A percentile compares a stretch with the other conserved stretches of the same genome.
phyloP scores from a whole-genome alignment of 2,329 filamentous ascomycete species.

The Epicoccum sorghinum region DNA sequence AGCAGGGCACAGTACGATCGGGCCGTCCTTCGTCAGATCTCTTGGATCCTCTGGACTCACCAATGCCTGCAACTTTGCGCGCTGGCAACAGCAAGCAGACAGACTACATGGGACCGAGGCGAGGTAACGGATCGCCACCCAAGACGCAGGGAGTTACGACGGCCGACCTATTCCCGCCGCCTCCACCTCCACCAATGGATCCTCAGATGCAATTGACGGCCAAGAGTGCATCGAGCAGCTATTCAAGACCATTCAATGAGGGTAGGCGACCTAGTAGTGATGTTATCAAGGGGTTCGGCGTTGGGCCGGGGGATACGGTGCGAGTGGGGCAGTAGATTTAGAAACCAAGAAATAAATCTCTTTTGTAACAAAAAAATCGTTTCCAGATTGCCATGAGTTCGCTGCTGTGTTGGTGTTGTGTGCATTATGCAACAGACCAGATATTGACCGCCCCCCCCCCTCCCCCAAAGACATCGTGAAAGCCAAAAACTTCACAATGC shows the following conservation, averaged over 20 bases:
- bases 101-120: neutral
- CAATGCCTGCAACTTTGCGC: neutral
- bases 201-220: constrained; percentile 5
- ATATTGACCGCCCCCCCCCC: no score
- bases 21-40: constrained; percentile 21
- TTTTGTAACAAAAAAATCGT: no score
- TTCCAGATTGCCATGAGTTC: no score
- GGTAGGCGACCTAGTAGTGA: constrained; percentile 2
- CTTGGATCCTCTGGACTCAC: constrained; percentile 11
- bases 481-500: no score
- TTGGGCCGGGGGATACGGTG: neutral
- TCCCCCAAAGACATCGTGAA: no score
- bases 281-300: neutral
- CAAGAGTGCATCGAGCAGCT: constrained; percentile 9
- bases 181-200: constrained; percentile 8
- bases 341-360: neutral
- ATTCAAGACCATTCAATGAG: constrained; percentile 11
- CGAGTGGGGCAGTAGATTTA: neutral
- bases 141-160: constrained; percentile 19
- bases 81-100: neutral
- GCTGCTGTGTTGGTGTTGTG: no score
- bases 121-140: constrained; percentile 1
- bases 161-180: constrained; percentile 21
- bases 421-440: no score
- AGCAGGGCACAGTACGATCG: neutral